Evolutionary conservation across 306 rosid species (phyloP).

Genomic region (Mucuna pruriens): DNA sequence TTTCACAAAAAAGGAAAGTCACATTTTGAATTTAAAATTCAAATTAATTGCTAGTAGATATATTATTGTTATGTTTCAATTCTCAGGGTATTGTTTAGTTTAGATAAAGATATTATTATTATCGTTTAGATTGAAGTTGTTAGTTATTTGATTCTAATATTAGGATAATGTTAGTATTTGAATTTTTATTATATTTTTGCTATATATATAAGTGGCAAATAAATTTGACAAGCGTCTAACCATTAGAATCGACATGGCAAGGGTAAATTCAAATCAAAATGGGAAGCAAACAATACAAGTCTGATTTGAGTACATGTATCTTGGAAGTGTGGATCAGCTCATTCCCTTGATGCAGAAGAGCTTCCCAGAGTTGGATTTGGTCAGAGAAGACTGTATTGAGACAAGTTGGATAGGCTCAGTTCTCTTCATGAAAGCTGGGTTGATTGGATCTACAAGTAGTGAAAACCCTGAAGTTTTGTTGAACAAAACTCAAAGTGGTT

Average conservation of each 20-base stretch:
- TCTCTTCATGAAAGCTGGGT: background rate
- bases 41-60: too few species aligned
- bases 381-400: constrained; percentile 3
- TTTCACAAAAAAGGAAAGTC: too few species aligned
- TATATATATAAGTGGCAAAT: too few species aligned
- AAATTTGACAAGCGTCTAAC: constrained; percentile 1
- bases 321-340: constrained; percentile 45
- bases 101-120: too few species aligned
- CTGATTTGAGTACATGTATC: constrained; percentile 31
- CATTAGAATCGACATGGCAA: background rate
- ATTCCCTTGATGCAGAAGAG: constrained; percentile 44
- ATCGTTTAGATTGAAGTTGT: too few species aligned
- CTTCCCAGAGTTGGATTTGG: constrained; percentile 53
- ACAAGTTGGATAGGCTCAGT: background rate
- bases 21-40: too few species aligned
- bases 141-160: too few species aligned
- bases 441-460: background rate
- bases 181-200: too few species aligned
- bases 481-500: background rate
- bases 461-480: background rate
- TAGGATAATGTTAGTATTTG: too few species aligned
- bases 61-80: too few species aligned
- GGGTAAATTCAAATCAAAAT: background rate
- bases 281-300: constrained; percentile 2
- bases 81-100: too few species aligned